Base-by-base conservation (phyloP, 148 eudicot species). In the Camellia granthamiana region DNA sequence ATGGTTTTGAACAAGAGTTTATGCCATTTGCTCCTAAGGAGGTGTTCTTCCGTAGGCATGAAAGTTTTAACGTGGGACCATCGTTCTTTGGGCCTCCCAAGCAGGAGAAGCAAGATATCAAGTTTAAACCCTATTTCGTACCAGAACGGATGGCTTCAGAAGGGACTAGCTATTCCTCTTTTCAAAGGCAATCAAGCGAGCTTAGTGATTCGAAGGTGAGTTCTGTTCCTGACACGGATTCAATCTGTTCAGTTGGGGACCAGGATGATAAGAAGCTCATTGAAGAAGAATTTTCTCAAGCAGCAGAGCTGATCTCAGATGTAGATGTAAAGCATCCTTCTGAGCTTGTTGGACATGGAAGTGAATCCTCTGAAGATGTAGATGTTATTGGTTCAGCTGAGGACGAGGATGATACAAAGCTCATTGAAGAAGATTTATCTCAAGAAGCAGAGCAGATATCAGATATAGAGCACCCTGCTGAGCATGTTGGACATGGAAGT, bases 151-250 rank as follows among this genome's bases (percentile, higher is more conserved):
- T 66, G 46, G 80, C 52, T 47, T 56, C 55, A 67, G 86, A 90
- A 71, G 91, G 84, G 43, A 78, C 85, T 13, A 79, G 88, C 81
- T 83, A 78, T 81, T 84, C 91, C 55, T 73, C 83, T 51, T 83
- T 87, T 10, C 83, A 83, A 52, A 73, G 91, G 77, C 89, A 94
- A 78, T 78, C 77, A 41, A 93, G 93, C 79, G 92, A 84, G 63
- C 87, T 85, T 68, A 90, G 91, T 23, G 89, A 86, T 18, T 90
- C 91, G 16, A 80, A 81, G 67, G 82, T 62, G 68, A 91, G 94
- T 78, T 89, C 94, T 72, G 84, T 80, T 43, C 88, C 90, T 70
- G 94, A 87, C 38, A 84, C 86, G 0, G 97, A 88, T 55, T 85
- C 92, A 0, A 66, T 84, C 19, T 75, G 69, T 87, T 87, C 89